phyloP scores from a whole-genome alignment of 1,139 yeast species.

The Sugiyamaella paludigena region DNA sequence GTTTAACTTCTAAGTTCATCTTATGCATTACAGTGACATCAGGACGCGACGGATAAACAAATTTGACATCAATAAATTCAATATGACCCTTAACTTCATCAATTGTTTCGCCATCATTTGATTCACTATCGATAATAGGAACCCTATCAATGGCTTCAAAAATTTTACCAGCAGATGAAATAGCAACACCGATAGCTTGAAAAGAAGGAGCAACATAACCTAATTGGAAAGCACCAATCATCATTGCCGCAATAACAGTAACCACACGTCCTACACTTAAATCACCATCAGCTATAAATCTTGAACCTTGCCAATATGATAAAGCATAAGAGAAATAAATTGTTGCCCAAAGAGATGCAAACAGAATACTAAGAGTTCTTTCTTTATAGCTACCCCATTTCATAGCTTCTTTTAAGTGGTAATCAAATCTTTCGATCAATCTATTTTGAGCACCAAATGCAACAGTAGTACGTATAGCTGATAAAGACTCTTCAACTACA shows the following conservation, averaged over 20 bases:
- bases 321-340: slow-evolving; percentile 41
- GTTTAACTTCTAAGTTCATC: slow-evolving; percentile 55
- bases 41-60: slow-evolving; percentile 84
- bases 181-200: slow-evolving; percentile 41
- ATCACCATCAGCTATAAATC: slow-evolving; percentile 37
- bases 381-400: slow-evolving; percentile 34
- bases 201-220: slow-evolving; percentile 44
- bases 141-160: slow-evolving; percentile 44
- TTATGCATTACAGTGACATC: slow-evolving; percentile 63
- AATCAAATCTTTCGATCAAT: slow-evolving; percentile 37
- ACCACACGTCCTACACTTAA: slow-evolving; percentile 35
- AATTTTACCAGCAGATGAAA: slow-evolving; percentile 42
- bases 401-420: slow-evolving; percentile 32
- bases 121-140: slow-evolving; percentile 39
- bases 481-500: slow-evolving; percentile 45
- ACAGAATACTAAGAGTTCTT: slow-evolving; percentile 37
- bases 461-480: slow-evolving; percentile 43
- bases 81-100: slow-evolving; percentile 48
- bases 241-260: slow-evolving; percentile 40
- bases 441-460: slow-evolving; percentile 45
- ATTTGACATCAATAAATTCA: slow-evolving; percentile 62
- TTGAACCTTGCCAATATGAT: slow-evolving; percentile 46
- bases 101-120: slow-evolving; percentile 34
- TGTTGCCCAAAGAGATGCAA: slow-evolving; percentile 37
- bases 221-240: slow-evolving; percentile 43